These are phyloP conservation scores for Zopfia rhizophila DNA, from an alignment of 2,329 filamentous ascomycete species.

Conservation along the genomic window DNA sequence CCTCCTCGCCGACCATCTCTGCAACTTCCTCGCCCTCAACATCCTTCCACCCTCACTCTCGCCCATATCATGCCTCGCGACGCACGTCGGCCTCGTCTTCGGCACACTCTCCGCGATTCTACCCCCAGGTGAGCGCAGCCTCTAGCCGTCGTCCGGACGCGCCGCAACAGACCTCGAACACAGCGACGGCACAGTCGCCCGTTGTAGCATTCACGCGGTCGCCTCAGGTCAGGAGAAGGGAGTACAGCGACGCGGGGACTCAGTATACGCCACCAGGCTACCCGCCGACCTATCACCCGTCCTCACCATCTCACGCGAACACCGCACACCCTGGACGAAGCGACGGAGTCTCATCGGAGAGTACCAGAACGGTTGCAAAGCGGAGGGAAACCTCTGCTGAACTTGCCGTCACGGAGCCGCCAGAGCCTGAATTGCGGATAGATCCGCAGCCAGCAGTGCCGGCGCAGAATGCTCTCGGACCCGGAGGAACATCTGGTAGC, in stretches of 20 bases:
- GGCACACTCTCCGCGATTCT: constrained; percentile 47
- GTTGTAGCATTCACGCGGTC: constrained; percentile 33
- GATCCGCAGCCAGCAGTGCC: constrained; percentile 41
- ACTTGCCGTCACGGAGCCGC: constrained; percentile 44
- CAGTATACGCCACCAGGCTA: constrained; percentile 64
- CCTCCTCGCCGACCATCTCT: constrained; percentile 50
- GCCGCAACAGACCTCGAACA: constrained; percentile 29
- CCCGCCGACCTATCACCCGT: constrained; percentile 54
- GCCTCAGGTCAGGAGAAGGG: constrained; percentile 40
- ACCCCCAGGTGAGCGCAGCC: constrained; percentile 37
- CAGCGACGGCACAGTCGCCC: constrained; percentile 36
- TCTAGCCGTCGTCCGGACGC: constrained; percentile 41
- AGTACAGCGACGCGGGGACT: constrained; percentile 62
- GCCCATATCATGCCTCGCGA: constrained; percentile 46
- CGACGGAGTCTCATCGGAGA: constrained; percentile 25
- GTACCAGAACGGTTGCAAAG: constrained; percentile 27
- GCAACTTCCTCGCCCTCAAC: constrained; percentile 49
- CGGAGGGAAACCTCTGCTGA: constrained; percentile 46
- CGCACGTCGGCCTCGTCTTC: constrained; percentile 39
- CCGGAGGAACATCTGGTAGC: constrained; percentile 18
- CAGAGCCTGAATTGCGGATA: constrained; percentile 48
- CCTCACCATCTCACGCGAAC: constrained; percentile 13
- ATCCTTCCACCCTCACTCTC: constrained; percentile 42
- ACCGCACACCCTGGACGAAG: constrained; percentile 15
- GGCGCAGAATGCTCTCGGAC: constrained; percentile 19